Evolutionary conservation across 164 flowering plant genomes (phyloP).

Genomic region (Sedum album): DNA sequence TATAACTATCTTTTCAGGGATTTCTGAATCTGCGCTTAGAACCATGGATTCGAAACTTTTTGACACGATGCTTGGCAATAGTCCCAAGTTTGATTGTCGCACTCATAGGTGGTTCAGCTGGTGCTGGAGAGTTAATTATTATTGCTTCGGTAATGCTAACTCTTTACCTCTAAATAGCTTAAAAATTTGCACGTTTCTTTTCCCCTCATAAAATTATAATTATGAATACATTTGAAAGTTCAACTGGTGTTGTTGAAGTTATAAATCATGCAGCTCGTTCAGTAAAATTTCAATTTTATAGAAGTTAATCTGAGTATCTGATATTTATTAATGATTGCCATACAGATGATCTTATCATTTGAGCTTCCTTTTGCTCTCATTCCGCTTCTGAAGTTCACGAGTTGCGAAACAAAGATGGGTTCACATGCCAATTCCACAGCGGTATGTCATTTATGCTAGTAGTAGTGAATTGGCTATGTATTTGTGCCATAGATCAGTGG

Average conservation of each 20-base stretch:
- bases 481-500: too few relatives aligned
- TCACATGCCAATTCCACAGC: conserved; percentile 44
- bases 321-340: conserved; percentile 8
- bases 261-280: background rate
- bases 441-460: conserved; percentile 25
- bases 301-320: background rate
- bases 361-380: conserved; percentile 93
- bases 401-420: conserved; percentile 81
- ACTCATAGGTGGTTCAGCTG: conserved; percentile 78
- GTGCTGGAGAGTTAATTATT: conserved; percentile 82
- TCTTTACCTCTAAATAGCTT: background rate
- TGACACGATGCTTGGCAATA: conserved; percentile 85
- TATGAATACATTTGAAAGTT: too few relatives aligned
- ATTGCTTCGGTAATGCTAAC: conserved; percentile 63
- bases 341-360: conserved; percentile 91
- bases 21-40: conserved; percentile 69
- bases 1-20: conserved; percentile 36
- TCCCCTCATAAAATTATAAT: background rate
- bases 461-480: background rate
- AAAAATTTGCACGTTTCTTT: background rate
- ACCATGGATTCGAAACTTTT: conserved; percentile 82
- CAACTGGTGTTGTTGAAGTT: background rate
- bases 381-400: conserved; percentile 92
- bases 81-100: conserved; percentile 87
- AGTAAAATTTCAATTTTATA: background rate